Evolutionary conservation across 192 early-diverging fungal species (phyloP).

Genomic region (Spizellomyces sp.): DNA sequence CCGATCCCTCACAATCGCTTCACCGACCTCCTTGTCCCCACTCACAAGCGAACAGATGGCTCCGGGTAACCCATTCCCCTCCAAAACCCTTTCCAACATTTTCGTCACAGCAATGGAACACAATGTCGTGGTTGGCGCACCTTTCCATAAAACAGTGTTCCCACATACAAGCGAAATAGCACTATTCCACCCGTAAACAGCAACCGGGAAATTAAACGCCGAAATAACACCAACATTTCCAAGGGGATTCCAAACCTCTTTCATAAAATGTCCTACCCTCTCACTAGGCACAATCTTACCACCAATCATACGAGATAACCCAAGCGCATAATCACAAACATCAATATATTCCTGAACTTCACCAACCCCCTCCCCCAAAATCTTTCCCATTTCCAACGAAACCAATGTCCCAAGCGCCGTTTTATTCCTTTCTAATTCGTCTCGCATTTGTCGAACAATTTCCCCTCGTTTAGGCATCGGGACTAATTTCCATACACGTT

Average conservation of each 20-base stretch:
- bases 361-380: constrained; percentile 87
- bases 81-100: constrained; percentile 80
- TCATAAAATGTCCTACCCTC: constrained; percentile 88
- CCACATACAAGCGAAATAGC: constrained; percentile 87
- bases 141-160: constrained; percentile 88
- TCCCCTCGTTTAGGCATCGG: constrained; percentile 89
- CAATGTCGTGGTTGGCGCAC: constrained; percentile 63
- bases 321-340: constrained; percentile 88
- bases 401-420: constrained; percentile 84
- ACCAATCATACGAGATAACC: constrained; percentile 77
- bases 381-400: constrained; percentile 94
- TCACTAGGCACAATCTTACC: constrained; percentile 88
- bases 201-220: constrained; percentile 93
- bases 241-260: constrained; percentile 94
- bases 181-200: constrained; percentile 94
- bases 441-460: constrained; percentile 86
- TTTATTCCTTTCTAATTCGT: constrained; percentile 73
- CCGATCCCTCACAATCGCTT: constrained; percentile 69
- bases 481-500: constrained; percentile 65
- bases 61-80: constrained; percentile 77
- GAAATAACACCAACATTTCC: constrained; percentile 91
- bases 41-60: constrained; percentile 80
- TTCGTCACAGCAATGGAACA: constrained; percentile 86
- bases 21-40: constrained; percentile 85
- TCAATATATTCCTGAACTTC: constrained; percentile 98